Base-by-base conservation (phyloP, 2,329 filamentous ascomycete genomes). In the Fusarium gaditjirri region DNA sequence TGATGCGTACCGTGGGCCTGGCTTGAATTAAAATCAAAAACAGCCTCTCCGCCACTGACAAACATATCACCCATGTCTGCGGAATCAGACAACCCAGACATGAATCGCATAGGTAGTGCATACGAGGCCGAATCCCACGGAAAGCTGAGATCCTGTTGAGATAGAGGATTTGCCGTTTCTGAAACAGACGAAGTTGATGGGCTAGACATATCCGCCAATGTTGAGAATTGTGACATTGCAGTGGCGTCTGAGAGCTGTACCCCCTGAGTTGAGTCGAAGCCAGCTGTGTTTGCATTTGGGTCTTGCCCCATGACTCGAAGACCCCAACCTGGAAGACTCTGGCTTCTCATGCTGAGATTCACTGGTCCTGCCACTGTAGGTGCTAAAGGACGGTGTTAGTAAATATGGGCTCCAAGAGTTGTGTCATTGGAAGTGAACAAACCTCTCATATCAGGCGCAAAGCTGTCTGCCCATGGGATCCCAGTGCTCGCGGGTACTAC, bases 401-500 rank as follows among this genome's bases (percentile, higher is more conserved):
- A 11, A 35, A 11, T 2, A 21, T 21, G 1, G 1, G 12, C 8
- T 8, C 2, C 0, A 50, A 11, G 6, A 14, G 17, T 11, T 21
- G 4, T 36, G 4, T 11, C 3, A 13, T 0, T 14, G 17, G 17
- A 11, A n/a, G 3, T 8, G 11, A 19, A 50, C 31, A 4, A 25
- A 50, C n/a, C 31, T 25, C 47, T 36, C 47, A 36, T 19, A 9
- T n/a, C 49, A 53, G 49, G 19, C 23, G 14, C 11, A 23, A 41
- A 41, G 36, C 21, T 5, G 4, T 54, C 50, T 31, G 36, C 13
- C 50, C 50, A 54, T 21, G 25, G 25, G 5, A 54, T 29, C 0
- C 35, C 50, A 41, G 21, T n/a, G 21, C 10, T 16, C 1, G 13
- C 19, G 21, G 36, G 50, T 16, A 5, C 21, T 19, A 2, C 14